phyloP scores from a whole-genome alignment of 176 grass and related monocot genomes.

The Carex pumila region DNA sequence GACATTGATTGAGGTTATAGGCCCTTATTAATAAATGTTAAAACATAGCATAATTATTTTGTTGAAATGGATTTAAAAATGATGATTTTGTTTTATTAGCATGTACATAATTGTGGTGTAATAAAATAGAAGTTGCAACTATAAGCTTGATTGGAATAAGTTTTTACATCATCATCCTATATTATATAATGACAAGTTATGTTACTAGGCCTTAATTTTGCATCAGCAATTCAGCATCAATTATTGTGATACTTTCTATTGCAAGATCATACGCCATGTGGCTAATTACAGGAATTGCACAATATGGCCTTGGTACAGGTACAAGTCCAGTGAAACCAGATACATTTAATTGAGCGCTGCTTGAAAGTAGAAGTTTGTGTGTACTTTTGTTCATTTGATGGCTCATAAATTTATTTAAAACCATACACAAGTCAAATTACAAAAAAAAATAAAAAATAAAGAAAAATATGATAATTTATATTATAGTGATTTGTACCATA shows the following conservation, averaged over 20 bases:
- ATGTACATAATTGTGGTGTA: too few relatives aligned
- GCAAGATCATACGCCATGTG: background rate
- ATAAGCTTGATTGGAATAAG: too few relatives aligned
- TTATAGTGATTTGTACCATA: background rate
- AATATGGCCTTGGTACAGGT: background rate
- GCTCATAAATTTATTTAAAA: background rate
- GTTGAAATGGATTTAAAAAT: too few relatives aligned
- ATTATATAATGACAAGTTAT: background rate
- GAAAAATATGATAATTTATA: background rate
- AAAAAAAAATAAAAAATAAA: background rate
- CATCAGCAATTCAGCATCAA: background rate
- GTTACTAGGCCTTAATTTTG: background rate
- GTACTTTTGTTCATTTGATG: background rate
- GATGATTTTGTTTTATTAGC: too few relatives aligned
- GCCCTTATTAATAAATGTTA: background rate
- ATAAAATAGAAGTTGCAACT: too few relatives aligned
- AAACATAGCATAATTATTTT: background rate
- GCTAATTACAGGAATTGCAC: background rate
- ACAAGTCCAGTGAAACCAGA: background rate
- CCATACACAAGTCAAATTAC: background rate
- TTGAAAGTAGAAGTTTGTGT: background rate
- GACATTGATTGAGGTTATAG: background rate
- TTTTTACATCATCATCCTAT: too few relatives aligned
- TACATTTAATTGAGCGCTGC: background rate
- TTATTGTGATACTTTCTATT: background rate